phyloP scores from a whole-genome alignment of 1,139 yeast genomes.

The Diutina ranongensis region DNA sequence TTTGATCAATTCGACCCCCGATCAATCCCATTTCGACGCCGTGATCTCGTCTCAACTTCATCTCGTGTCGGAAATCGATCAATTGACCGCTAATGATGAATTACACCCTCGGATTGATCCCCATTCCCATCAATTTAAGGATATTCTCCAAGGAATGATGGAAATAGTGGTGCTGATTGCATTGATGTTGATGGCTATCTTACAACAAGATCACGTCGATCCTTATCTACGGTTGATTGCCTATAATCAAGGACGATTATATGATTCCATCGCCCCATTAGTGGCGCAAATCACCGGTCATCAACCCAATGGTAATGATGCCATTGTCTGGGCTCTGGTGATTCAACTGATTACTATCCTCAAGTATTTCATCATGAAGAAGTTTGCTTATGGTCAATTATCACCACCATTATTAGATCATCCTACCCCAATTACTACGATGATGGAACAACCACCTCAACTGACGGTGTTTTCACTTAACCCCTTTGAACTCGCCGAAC shows the following conservation, averaged over 20 bases:
- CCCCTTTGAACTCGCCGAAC: conserved; percentile 8
- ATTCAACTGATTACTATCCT: conserved; percentile 15
- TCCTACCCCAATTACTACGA: background rate
- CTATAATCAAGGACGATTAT: background rate
- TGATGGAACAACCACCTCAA: background rate
- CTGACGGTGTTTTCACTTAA: conserved; percentile 13
- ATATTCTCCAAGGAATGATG: background rate
- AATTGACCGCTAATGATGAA: background rate
- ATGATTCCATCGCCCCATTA: background rate
- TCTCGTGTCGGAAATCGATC: background rate
- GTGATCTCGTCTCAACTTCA: background rate
- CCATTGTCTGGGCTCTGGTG: conserved; percentile 3
- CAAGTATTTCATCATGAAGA: conserved; percentile 19
- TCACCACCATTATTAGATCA: background rate
- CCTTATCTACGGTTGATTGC: background rate
- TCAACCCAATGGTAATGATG: background rate
- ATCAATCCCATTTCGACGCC: background rate
- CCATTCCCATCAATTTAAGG: background rate
- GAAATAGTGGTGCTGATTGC: conserved; percentile 2
- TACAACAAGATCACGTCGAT: background rate
- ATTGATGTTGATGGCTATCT: background rate
- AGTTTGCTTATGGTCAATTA: background rate
- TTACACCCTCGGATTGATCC: background rate
- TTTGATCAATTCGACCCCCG: background rate
- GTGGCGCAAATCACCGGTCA: background rate